Evolutionary conservation across 1,284 basidiomycete genomes (phyloP), one percentile per base, ranked within the genome.

Genomic region (Apiotrichum laibachii): DNA sequence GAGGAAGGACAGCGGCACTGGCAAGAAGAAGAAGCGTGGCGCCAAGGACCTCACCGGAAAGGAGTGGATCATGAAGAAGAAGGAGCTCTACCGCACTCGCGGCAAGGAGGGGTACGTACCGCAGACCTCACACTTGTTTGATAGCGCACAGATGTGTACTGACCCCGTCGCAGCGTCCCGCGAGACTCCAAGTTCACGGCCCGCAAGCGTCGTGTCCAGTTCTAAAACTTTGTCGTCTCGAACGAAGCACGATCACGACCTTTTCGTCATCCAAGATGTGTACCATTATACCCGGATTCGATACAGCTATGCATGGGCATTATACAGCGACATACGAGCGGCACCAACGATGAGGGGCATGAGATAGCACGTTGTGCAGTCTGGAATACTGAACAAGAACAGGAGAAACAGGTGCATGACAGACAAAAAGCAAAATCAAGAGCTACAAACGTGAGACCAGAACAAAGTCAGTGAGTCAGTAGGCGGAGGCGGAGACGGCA

Each of bases 31-130:
- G 53, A 77, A 73, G 66, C 59, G 63, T 1, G 13, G 15, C 19
- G 72, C 72, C 61, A 73, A 73, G 67, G 74, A 75, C n/a, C 59
- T 72, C 26, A 66, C 66, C 18, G 67, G 76, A 16, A 81, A 81
- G 69, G 81, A 83, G 50, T 84, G 81, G 79, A 80, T 84, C 31
- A 67, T 82, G 56, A 78, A 81, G 67, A 84, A 84, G 77, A 84
- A 84, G 77, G 82, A 83, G 50, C 69, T 83, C 58, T 82, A 84
- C 66, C 67, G 82, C 53, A 76, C 77, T 54, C 77, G 81, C 64
- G 83, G 83, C 1, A 83, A 83, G 68, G 81, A 82, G 51, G 80
- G 76, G 76, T 77, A 47, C 42, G 73, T 73, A 37, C 34, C 37
- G 18, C 47, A 55, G 6, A 5, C 39, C 16, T 5, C 16, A 42